Base-by-base conservation (phyloP, 75 land plant species). In the Azolla pinnata region DNA sequence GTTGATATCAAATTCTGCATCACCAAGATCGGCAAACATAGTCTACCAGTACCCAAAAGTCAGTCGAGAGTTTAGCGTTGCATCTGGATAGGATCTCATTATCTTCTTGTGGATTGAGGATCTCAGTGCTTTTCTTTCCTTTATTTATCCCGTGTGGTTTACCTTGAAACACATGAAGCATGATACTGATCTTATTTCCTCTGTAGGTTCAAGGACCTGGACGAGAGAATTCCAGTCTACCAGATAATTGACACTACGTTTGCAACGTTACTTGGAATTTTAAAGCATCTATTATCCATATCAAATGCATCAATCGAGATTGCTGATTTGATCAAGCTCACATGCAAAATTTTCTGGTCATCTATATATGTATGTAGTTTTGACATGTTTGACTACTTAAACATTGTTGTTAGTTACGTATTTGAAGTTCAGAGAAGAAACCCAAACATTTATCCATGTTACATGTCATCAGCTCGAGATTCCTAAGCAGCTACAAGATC, bases 261-360 rank as follows among this genome's bases (percentile, higher is more conserved):
- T 65, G 85, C 88, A 61, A 68, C 70, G 47, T 75, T 95, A 44
- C 75, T 95, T 44, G 80, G 69, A 57, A 83, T 95, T 53, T 81
- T 89, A 59, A 81, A 74, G 54, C 71, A 70, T 28, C 91, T 95
- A 48, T 75, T 90, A 34, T 86, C 83, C 59, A 66, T 90, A 44
- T 61, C 34, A 26, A 85, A 77, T 58, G 91, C 99, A 42, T n/a
- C 91, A 19, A 47, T 90, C 40, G 97, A 90, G 62, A 71, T 90
- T 45, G 90, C 99, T 0, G 99, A 95, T 51, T 62, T 89, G 16
- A 81, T 95, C 64, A 95, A 95, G 74, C 85, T 95, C 30, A 83
- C 88, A 47, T 89, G 90, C 75, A 95, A 95, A 80, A 86, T 95
- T 26, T 95, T 95, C 74, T 95, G 99, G 99, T 95, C 99, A 38